Percentiles rank a stretch among this genome's conserved stretches.
Evolutionary conservation across 169 alveolate genomes (phyloP).

Genomic region (Babesia sp.): DNA sequence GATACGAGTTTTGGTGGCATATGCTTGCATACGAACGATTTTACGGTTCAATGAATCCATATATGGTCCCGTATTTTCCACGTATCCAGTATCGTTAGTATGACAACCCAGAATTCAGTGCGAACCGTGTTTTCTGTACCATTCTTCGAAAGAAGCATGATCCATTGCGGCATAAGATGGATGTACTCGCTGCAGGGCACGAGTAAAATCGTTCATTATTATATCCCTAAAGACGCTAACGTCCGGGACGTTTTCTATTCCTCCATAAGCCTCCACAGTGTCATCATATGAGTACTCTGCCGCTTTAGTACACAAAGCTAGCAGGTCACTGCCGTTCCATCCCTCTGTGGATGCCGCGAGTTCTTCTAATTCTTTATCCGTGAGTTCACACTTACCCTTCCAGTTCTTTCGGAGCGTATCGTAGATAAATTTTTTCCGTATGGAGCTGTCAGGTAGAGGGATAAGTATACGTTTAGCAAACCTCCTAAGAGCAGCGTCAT

Average conservation of each 20-base stretch:
- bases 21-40: too few species aligned
- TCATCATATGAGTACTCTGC: slow-evolving; percentile 87
- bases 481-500: slow-evolving; percentile 93
- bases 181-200: slow-evolving; percentile 76
- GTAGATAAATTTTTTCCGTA: slow-evolving; percentile 83
- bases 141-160: slow-evolving; percentile 36
- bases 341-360: slow-evolving; percentile 77
- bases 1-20: too few species aligned
- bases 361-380: slow-evolving; percentile 76
- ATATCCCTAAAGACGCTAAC: slow-evolving; percentile 82
- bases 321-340: slow-evolving; percentile 85
- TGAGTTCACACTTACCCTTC: slow-evolving; percentile 70
- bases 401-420: slow-evolving; percentile 79
- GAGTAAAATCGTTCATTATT: slow-evolving; percentile 75
- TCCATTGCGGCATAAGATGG: slow-evolving; percentile 68
- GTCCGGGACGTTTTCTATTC: slow-evolving; percentile 81
- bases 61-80: too few species aligned
- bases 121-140: slow-evolving; percentile 53
- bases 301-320: slow-evolving; percentile 82
- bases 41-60: too few species aligned
- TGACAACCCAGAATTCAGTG: background rate
- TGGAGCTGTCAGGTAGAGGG: slow-evolving; percentile 88
- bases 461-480: slow-evolving; percentile 88
- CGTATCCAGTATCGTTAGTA: too few species aligned
- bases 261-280: slow-evolving; percentile 79